A percentile compares a stretch with the other conserved stretches of the same genome.
These are phyloP conservation scores for Lepraria neglecta DNA, from an alignment of 495 filamentous ascomycete species.

Conservation along the genomic window DNA sequence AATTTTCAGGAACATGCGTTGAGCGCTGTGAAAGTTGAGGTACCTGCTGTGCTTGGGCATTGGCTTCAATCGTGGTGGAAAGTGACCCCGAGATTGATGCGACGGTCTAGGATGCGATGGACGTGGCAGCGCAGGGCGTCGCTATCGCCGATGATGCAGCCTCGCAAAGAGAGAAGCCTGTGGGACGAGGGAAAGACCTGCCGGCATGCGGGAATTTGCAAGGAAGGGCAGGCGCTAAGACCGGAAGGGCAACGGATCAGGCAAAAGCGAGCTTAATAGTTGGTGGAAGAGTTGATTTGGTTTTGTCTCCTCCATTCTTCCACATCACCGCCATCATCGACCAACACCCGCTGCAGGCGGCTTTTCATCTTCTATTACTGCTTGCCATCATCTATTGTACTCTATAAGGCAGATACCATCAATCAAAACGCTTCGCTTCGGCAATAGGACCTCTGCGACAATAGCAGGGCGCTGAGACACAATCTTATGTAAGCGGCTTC, in stretches of 20 bases:
- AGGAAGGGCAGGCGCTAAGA: conserved; percentile 18
- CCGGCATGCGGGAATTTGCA: conserved; percentile 17
- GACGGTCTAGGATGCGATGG: conserved; percentile 4
- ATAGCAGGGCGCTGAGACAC: conserved; percentile 7
- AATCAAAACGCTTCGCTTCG: conserved; percentile 9
- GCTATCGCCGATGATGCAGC: conserved; percentile 5
- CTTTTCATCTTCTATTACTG: conserved; percentile 15
- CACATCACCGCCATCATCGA: conserved; percentile 6
- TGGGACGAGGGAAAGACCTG: conserved; percentile 9
- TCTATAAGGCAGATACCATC: conserved; percentile 17
- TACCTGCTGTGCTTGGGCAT: background rate
- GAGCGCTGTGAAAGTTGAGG: background rate
- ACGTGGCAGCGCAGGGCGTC: background rate
- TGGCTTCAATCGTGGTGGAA: background rate
- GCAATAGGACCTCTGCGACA: background rate
- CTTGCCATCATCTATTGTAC: conserved; percentile 18
- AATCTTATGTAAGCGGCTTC: conserved; percentile 22
- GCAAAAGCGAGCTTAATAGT: background rate
- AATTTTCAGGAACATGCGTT: conserved; percentile 9
- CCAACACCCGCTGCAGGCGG: background rate
- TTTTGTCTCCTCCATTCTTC: conserved; percentile 5
- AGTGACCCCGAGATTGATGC: background rate
- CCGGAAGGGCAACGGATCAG: conserved; percentile 10
- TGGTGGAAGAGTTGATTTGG: background rate
- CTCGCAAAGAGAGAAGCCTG: conserved; percentile 11